phyloP scores from a whole-genome alignment of 2,329 filamentous ascomycete species.

The Cladosporium sphaerospermum region DNA sequence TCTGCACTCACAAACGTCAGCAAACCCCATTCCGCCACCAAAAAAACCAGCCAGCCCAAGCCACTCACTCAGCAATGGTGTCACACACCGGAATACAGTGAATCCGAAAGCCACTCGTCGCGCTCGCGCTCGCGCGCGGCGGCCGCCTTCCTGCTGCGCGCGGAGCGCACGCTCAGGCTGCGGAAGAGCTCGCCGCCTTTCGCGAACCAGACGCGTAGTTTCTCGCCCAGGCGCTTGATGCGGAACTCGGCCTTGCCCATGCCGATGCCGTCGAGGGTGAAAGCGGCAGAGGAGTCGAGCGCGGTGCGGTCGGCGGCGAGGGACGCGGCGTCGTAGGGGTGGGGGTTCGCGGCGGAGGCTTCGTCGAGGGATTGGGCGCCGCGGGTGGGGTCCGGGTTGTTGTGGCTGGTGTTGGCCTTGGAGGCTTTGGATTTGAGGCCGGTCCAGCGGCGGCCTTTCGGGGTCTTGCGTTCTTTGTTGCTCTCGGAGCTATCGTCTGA shows the following conservation, averaged over 20 bases:
- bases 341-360: slow-evolving; percentile 16
- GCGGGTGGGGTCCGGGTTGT: slow-evolving; percentile 16
- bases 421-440: slow-evolving; percentile 20
- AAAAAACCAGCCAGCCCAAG: too few species aligned
- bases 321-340: slow-evolving; percentile 25
- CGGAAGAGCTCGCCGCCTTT: slow-evolving; percentile 30
- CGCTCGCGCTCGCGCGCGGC: not conserved
- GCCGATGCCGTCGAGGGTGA: slow-evolving; percentile 29
- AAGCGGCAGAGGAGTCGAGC: slow-evolving; percentile 16
- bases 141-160: slow-evolving; percentile 5
- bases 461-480: slow-evolving; percentile 22
- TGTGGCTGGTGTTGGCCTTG: slow-evolving; percentile 12
- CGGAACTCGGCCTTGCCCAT: slow-evolving; percentile 37
- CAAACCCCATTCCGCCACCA: too few species aligned
- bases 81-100: slow-evolving; percentile 27
- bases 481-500: slow-evolving; percentile 34
- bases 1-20: not conserved
- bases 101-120: slow-evolving; percentile 23
- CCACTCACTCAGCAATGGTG: slow-evolving; percentile 6
- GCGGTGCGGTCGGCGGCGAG: slow-evolving; percentile 9
- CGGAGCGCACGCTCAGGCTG: slow-evolving; percentile 21
- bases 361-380: slow-evolving; percentile 19
- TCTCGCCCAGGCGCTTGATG: slow-evolving; percentile 35
- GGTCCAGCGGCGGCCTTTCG: slow-evolving; percentile 17
- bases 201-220: slow-evolving; percentile 31